These are phyloP conservation scores for Lactarius sp. DNA, from an alignment of 768 basidiomycete genomes.

Conservation along the genomic window DNA sequence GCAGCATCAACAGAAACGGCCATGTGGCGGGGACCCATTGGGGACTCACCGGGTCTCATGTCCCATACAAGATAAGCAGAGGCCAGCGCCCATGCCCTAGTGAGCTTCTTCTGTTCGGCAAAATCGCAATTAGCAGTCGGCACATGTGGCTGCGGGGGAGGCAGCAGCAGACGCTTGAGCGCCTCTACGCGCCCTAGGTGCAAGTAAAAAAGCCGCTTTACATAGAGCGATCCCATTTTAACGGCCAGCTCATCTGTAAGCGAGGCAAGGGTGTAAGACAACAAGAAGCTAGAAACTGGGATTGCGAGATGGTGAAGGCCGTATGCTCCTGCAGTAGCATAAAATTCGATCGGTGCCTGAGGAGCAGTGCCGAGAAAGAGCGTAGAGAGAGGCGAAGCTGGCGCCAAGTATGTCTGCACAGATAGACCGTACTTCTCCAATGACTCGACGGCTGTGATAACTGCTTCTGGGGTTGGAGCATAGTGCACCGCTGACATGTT, in stretches of 20 bases:
- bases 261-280: constrained; percentile 61
- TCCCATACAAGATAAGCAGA: constrained; percentile 84
- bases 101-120: constrained; percentile 70
- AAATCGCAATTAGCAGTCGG: constrained; percentile 66
- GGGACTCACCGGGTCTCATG: constrained; percentile 61
- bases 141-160: constrained; percentile 72
- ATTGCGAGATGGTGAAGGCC: constrained; percentile 72
- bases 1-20: neutral
- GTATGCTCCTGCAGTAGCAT: constrained; percentile 61
- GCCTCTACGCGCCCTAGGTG: constrained; percentile 82
- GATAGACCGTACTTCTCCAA: constrained; percentile 58
- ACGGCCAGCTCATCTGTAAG: constrained; percentile 67
- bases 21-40: neutral
- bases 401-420: constrained; percentile 42
- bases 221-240: constrained; percentile 67
- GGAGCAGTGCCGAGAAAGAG: constrained; percentile 66
- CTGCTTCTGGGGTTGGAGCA: constrained; percentile 57
- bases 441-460: constrained; percentile 51
- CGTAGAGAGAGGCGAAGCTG: constrained; percentile 51
- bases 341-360: constrained; percentile 63
- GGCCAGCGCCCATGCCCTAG: constrained; percentile 77
- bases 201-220: constrained; percentile 78
- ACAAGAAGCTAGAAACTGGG: constrained; percentile 65
- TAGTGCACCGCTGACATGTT: constrained; percentile 71
- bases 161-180: constrained; percentile 68